Evolutionary conservation across 179 eudicot genomes (phyloP), one percentile per base, ranked within the genome.

Genomic region (Nepenthes alata): DNA sequence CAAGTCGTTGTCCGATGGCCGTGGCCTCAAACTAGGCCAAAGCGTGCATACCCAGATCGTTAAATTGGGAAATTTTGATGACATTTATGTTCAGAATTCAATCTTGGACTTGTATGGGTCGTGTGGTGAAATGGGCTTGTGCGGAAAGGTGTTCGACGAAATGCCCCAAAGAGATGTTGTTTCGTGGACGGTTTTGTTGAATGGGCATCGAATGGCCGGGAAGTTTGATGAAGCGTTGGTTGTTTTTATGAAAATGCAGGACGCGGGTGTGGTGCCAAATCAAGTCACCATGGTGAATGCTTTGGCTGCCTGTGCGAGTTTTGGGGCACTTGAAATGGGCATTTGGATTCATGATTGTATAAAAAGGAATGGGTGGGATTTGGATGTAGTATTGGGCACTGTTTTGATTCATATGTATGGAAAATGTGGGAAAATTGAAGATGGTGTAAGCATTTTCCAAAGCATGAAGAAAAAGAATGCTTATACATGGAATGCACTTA

Each of bases 151-250:
- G 81, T 83, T 83, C 25, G 83, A 83, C 58, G 77, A 75, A 80
- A 78, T 80, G 85, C 67, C 78, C 2, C 55, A 63, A 51, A 75
- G 79, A 68, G 81, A 81, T 68, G 83, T 81, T 5, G 88, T 81
- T 4, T 76, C 83, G 0, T 83, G 88, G 85, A 83, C 79, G 15
- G 72, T 55, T 35, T 57, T 81, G 78, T 78, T 81, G 25, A 55
- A 69, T 36, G 85, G 85, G 58, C 78, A 57, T 67, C 65, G 57
- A 38, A 71, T 75, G 15, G 57, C 52, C 44, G 72, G 71, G 60
- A 68, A 52, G 59, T 64, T 65, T 57, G 78, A 71, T 13, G 75
- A 75, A 8, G 79, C 85, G 3, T 67, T 80, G 53, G 35, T 65
- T 55, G 58, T 63, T 48, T 78, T 80, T 55, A 76, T 65, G 52